Evolutionary conservation across 2,329 filamentous ascomycete species (phyloP).

Genomic region (Aspergillus bombycis): DNA sequence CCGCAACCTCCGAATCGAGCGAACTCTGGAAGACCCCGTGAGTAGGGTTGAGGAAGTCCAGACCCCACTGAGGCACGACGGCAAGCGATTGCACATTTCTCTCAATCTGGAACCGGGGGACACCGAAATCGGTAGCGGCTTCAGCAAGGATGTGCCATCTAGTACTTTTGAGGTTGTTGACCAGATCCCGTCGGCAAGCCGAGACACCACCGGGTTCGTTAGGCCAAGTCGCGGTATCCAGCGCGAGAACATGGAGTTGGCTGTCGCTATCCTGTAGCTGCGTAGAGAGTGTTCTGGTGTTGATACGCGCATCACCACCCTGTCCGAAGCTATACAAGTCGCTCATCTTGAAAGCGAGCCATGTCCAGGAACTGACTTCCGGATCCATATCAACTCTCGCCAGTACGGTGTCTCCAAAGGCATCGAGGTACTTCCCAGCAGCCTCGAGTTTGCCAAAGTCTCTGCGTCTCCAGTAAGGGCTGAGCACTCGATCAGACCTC

Average conservation of each 20-base stretch:
- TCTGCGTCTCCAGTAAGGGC: conserved; percentile 51
- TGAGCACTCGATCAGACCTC: conserved; percentile 49
- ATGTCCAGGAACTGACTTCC: conserved; percentile 57
- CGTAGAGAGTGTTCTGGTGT: conserved; percentile 48
- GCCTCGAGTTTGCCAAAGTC: conserved; percentile 47
- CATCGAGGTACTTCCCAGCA: conserved; percentile 49
- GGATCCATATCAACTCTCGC: conserved; percentile 56
- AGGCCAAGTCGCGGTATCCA: conserved; percentile 58
- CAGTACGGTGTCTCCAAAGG: conserved; percentile 54
- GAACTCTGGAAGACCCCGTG: conserved; percentile 60
- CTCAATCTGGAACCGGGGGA: conserved; percentile 60
- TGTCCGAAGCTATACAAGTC: conserved; percentile 57
- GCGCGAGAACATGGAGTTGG: conserved; percentile 55
- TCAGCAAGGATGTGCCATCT: conserved; percentile 60
- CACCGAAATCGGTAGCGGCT: conserved; percentile 58
- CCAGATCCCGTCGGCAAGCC: conserved; percentile 58
- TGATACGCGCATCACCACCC: conserved; percentile 56
- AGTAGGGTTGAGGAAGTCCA: conserved; percentile 56
- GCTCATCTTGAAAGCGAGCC: conserved; percentile 54
- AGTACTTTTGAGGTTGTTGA: conserved; percentile 57
- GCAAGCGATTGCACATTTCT: conserved; percentile 59
- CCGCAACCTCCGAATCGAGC: conserved; percentile 53
- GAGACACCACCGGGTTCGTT: conserved; percentile 59
- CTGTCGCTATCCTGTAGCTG: conserved; percentile 51
- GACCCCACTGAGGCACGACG: conserved; percentile 58